These are phyloP conservation scores for Dipodascus albidus DNA, from an alignment of 805 yeast genomes.

Conservation along the genomic window DNA sequence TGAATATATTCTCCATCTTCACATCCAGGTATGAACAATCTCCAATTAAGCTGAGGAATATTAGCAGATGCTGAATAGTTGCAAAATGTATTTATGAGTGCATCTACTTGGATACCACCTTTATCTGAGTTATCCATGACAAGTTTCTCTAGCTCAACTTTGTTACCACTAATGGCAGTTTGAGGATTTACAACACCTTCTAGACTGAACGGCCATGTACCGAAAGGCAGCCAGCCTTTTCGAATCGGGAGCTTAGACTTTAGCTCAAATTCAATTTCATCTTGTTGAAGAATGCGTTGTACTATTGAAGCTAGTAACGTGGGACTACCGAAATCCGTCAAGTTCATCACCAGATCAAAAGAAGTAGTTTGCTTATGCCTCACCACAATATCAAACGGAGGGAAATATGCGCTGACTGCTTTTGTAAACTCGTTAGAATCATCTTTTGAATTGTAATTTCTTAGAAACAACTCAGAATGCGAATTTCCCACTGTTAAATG, in stretches of 20 bases:
- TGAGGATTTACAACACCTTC: constrained; percentile 5
- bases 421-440: constrained; percentile 3
- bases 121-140: constrained; percentile 1
- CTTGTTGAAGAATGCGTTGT: constrained; percentile 7
- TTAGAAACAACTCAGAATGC: constrained; percentile 8
- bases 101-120: constrained; percentile 6
- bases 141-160: constrained; percentile 5
- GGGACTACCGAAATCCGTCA: constrained; percentile 15
- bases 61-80: constrained; percentile 10
- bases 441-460: constrained; percentile 3
- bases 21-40: constrained; percentile 21
- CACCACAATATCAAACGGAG: constrained; percentile 8
- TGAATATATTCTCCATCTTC: constrained; percentile 3
- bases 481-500: constrained; percentile 6
- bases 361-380: constrained; percentile 3
- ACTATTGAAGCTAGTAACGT: constrained; percentile 10
- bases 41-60: constrained; percentile 23
- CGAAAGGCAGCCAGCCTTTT: constrained; percentile 12
- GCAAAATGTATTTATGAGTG: constrained; percentile 2
- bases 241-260: constrained; percentile 5
- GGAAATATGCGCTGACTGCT: constrained; percentile 12
- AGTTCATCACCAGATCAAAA: constrained; percentile 8
- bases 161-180: background rate
- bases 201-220: constrained; percentile 9
- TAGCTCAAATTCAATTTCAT: constrained; percentile 9